Conservation (phyloP, 495 filamentous ascomycete species). For the Aspergillus cristatus region DNA sequence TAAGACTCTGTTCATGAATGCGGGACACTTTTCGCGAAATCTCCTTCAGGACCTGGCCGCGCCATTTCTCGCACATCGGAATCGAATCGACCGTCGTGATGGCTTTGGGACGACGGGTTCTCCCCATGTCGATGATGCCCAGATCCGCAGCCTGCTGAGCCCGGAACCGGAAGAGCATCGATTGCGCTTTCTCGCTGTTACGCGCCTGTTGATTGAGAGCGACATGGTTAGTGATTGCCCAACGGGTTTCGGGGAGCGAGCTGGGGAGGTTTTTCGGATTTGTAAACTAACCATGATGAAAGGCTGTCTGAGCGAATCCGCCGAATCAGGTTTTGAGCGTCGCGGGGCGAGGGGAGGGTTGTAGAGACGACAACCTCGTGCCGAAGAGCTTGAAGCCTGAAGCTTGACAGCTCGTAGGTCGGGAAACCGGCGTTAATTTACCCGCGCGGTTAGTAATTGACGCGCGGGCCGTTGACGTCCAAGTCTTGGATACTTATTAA, state of each 20-base stretch:
- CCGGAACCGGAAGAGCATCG: constrained; percentile 99
- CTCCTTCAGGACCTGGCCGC: constrained; percentile 93
- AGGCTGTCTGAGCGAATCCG: constrained; percentile 8
- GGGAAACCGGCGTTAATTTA: constrained; percentile 4
- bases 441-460: constrained; percentile 16
- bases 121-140: constrained; percentile 90
- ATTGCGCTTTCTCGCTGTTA: constrained; percentile 97
- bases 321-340: neutral
- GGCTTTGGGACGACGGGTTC: constrained; percentile 77
- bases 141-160: constrained; percentile 93
- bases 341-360: no score
- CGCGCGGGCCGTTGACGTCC: no score
- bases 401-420: constrained; percentile 15
- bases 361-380: no score
- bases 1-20: constrained; percentile 82
- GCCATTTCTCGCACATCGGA: constrained; percentile 92
- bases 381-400: constrained; percentile 8
- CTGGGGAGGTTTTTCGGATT: neutral
- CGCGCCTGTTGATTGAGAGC: constrained; percentile 44
- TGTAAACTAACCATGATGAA: constrained; percentile 27
- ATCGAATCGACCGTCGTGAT: constrained; percentile 80
- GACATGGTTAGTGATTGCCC: constrained; percentile 4
- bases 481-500: no score
- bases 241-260: neutral
- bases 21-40: constrained; percentile 91